A percentile compares a stretch with the other conserved stretches of the same genome.
These are phyloP conservation scores for Stemphylium vesicarium DNA, from an alignment of 2,329 filamentous ascomycete species.

Conservation along the genomic window DNA sequence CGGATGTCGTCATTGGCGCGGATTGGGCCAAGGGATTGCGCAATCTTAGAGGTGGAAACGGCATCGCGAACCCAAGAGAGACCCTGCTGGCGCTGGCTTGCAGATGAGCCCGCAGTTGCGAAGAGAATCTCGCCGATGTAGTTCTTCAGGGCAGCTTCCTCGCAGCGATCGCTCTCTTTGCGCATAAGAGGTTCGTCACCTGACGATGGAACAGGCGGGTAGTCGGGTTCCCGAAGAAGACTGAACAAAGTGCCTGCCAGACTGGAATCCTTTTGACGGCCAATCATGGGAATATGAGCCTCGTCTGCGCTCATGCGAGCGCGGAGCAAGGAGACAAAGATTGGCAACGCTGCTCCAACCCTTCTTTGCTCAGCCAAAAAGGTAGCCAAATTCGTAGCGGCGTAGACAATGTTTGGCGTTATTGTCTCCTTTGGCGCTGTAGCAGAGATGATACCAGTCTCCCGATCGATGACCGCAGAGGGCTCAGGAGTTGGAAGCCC, in stretches of 20 bases:
- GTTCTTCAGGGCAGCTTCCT: constrained; percentile 83
- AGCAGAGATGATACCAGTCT: constrained; percentile 67
- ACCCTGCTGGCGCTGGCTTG: constrained; percentile 62
- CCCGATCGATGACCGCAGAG: constrained; percentile 62
- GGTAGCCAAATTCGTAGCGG: constrained; percentile 78
- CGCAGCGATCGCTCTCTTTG: constrained; percentile 70
- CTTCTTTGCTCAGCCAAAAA: constrained; percentile 76
- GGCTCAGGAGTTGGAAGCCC: constrained; percentile 55
- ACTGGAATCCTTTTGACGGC: constrained; percentile 31
- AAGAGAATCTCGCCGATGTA: constrained; percentile 96
- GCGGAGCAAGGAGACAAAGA: constrained; percentile 83
- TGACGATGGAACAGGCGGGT: constrained; percentile 72
- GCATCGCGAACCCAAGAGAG: constrained; percentile 90
- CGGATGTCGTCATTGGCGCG: constrained; percentile 51
- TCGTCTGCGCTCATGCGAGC: constrained; percentile 69
- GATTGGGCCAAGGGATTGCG: constrained; percentile 56
- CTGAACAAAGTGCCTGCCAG: constrained; percentile 36
- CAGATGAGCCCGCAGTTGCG: constrained; percentile 61
- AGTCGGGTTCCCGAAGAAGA: constrained; percentile 60
- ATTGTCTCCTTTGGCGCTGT: constrained; percentile 57
- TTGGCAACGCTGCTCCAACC: constrained; percentile 73
- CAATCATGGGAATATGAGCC: constrained; percentile 34
- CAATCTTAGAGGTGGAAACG: constrained; percentile 74
- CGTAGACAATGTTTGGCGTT: constrained; percentile 75
- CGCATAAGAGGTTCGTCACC: constrained; percentile 73